Conservation (phyloP, 306 rosid species). For the Sphenostylis stenocarpa region DNA sequence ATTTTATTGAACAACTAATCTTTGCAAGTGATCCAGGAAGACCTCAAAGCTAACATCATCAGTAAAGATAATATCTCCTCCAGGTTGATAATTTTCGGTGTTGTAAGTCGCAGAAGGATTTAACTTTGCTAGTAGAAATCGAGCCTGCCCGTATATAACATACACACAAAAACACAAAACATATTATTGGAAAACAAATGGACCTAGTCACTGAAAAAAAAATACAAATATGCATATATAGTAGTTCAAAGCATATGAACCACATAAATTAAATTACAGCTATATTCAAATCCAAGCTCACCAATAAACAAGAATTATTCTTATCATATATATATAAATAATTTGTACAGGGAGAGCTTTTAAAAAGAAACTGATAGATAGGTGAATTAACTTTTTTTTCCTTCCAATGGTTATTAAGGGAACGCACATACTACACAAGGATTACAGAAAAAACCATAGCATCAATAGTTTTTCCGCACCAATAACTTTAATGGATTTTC, state of each 20-base stretch:
- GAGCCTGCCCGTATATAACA: conserved; percentile 58
- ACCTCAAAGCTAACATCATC: conserved; percentile 98
- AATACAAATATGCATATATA: neutral
- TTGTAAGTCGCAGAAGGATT: conserved; percentile 90
- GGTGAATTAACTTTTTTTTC: neutral
- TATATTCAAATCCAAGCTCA: neutral
- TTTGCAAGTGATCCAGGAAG: conserved; percentile 93
- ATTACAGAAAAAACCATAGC: neutral
- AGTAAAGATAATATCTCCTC: conserved; percentile 87
- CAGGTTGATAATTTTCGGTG: conserved; percentile 67
- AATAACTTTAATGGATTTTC: neutral
- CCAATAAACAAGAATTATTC: neutral
- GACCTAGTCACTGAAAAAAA: neutral
- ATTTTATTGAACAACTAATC: conserved; percentile 85
- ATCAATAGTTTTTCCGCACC: neutral
- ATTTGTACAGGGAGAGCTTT: neutral
- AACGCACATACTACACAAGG: neutral
- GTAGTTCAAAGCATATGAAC: neutral
- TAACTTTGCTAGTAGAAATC: conserved; percentile 87
- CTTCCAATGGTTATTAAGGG: neutral
- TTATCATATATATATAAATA: neutral
- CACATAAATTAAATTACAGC: neutral
- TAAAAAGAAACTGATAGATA: neutral
- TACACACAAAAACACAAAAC: neutral
- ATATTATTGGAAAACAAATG: neutral